These are phyloP conservation scores for Clonostachys solani DNA, from an alignment of 2,329 filamentous ascomycete genomes.

Conservation along the genomic window DNA sequence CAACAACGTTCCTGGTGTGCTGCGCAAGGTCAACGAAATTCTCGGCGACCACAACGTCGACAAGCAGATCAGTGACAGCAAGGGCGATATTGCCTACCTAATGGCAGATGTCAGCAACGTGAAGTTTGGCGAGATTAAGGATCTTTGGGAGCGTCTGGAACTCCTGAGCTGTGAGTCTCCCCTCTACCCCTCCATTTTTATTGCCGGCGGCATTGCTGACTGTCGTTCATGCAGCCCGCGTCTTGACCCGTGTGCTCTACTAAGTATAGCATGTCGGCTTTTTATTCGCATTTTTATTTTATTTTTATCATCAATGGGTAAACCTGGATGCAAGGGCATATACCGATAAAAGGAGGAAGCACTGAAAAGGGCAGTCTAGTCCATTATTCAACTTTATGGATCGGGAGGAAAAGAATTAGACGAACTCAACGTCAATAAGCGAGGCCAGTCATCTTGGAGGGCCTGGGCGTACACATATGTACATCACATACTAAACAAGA, in stretches of 20 bases:
- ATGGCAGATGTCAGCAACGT: constrained; percentile 97
- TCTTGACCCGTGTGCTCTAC: constrained; percentile 42
- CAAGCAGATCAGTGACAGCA: constrained; percentile 96
- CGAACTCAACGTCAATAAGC: too few species aligned
- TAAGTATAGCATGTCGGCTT: constrained; percentile 14
- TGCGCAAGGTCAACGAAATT: constrained; percentile 92
- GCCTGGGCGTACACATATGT: too few species aligned
- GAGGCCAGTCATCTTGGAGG: too few species aligned
- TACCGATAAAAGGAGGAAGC: too few species aligned
- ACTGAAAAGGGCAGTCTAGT: too few species aligned
- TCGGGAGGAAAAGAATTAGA: too few species aligned
- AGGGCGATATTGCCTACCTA: constrained; percentile 90
- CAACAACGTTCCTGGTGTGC: constrained; percentile 91
- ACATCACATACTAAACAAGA: too few species aligned
- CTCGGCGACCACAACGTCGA: constrained; percentile 95
- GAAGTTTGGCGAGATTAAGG: constrained; percentile 74
- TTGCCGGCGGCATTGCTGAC: background rate
- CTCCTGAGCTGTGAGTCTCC: constrained; percentile 65
- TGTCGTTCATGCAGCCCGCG: constrained; percentile 27
- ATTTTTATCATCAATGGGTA: background rate
- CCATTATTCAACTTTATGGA: too few species aligned
- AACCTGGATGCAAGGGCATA: too few species aligned
- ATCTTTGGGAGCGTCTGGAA: constrained; percentile 80
- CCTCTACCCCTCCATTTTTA: background rate
- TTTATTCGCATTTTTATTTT: background rate